phyloP scores from a whole-genome alignment of 306 rosid species.

The Ceratonia siliqua region DNA sequence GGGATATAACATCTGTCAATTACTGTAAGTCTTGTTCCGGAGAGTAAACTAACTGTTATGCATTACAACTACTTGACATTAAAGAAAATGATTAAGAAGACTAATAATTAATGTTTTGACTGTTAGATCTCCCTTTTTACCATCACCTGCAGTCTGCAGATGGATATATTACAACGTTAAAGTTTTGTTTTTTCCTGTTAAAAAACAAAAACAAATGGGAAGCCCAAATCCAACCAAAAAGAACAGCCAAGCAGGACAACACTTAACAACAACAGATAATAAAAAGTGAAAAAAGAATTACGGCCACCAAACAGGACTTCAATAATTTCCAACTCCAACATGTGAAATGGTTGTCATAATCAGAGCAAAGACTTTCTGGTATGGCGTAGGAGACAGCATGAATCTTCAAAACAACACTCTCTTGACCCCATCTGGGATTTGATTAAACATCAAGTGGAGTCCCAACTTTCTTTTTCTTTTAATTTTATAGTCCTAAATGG shows the following conservation, averaged over 20 bases:
- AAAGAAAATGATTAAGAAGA: conserved; percentile 8
- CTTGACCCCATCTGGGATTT: conserved; percentile 62
- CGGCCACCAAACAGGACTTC: conserved; percentile 38
- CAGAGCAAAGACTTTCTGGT: conserved; percentile 53
- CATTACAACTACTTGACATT: conserved; percentile 10
- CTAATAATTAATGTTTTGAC: conserved; percentile 16
- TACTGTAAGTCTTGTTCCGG: neutral
- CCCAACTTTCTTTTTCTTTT: conserved; percentile 16
- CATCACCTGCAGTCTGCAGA: conserved; percentile 2
- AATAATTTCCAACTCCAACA: conserved; percentile 33
- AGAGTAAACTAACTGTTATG: neutral
- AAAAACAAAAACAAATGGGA: neutral
- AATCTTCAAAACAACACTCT: conserved; percentile 66
- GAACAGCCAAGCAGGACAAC: conserved; percentile 25
- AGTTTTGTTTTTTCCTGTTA: too few species aligned
- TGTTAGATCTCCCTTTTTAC: conserved; percentile 8
- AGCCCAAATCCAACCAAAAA: conserved; percentile 30
- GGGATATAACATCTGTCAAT: neutral
- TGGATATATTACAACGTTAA: neutral
- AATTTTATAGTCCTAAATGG: conserved; percentile 39
- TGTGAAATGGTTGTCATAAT: conserved; percentile 66
- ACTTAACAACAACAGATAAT: neutral
- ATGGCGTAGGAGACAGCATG: conserved; percentile 70
- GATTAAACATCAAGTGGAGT: conserved; percentile 41
- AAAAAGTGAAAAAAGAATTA: conserved; percentile 25